Conservation (phyloP, 495 filamentous ascomycete species). For the Geoglossum glabrum region DNA sequence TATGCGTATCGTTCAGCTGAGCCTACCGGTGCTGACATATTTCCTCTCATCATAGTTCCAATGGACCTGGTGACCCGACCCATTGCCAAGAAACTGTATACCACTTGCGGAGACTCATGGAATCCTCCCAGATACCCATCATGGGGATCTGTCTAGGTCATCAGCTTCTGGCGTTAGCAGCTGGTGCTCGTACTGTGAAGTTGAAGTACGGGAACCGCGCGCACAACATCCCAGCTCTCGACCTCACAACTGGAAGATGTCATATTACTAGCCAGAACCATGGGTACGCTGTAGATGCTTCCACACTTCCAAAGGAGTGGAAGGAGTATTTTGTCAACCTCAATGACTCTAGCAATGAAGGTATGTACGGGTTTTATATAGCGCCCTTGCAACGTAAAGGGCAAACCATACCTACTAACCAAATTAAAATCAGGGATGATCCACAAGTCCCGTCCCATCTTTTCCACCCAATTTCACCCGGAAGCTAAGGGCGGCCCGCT, state of each 20-base stretch:
- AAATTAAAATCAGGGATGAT: slow-evolving; percentile 39
- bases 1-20: background rate
- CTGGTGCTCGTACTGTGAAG: slow-evolving; percentile 75
- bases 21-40: background rate
- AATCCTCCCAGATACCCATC: slow-evolving; percentile 71
- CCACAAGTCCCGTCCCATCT: slow-evolving; percentile 88
- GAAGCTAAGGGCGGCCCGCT: slow-evolving; percentile 92
- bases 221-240: slow-evolving; percentile 92
- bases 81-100: slow-evolving; percentile 87
- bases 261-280: slow-evolving; percentile 98
- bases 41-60: slow-evolving; percentile 30
- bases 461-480: slow-evolving; percentile 95
- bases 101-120: slow-evolving; percentile 74
- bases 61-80: slow-evolving; percentile 92
- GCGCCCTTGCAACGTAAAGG: slow-evolving; percentile 11
- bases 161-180: slow-evolving; percentile 66
- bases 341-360: slow-evolving; percentile 89
- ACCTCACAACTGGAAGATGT: slow-evolving; percentile 86
- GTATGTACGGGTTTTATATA: slow-evolving; percentile 17
- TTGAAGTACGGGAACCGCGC: slow-evolving; percentile 95
- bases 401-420: background rate
- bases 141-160: slow-evolving; percentile 96
- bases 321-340: slow-evolving; percentile 97
- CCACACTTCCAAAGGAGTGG: slow-evolving; percentile 65
- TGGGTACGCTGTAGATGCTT: slow-evolving; percentile 86